phyloP scores from a whole-genome alignment of 305 asterid genomes.

The Fraxinus sp. region DNA sequence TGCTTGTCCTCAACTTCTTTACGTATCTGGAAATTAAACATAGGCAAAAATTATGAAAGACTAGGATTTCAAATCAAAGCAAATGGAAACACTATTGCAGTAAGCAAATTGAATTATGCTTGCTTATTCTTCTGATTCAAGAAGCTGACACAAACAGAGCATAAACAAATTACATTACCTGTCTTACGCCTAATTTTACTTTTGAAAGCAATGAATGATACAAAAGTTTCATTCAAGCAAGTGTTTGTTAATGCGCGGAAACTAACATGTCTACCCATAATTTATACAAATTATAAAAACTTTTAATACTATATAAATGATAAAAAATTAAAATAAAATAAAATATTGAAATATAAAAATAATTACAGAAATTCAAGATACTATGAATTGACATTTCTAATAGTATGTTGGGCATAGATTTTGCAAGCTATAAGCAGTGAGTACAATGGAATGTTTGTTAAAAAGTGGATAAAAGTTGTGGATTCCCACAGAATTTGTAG shows the following conservation, averaged over 20 bases:
- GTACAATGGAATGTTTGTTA: not conserved
- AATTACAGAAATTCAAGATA: not conserved
- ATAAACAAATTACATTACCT: not conserved
- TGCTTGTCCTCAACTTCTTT: not conserved
- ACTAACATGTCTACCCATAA: not conserved
- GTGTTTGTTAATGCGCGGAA: not conserved
- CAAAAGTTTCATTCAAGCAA: not conserved
- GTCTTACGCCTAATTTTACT: not conserved
- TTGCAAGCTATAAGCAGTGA: not conserved
- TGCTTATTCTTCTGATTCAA: not conserved
- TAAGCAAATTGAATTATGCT: not conserved
- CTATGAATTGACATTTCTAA: not conserved
- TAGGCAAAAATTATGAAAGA: not conserved
- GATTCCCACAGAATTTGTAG: not conserved
- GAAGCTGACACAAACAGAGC: not conserved
- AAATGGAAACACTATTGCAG: not conserved
- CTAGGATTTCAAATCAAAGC: not conserved
- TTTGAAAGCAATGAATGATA: not conserved
- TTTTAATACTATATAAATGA: not conserved
- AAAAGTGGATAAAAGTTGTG: not conserved
- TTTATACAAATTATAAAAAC: not conserved
- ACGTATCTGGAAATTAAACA: not conserved
- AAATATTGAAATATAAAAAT: not conserved
- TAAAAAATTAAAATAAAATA: not conserved
- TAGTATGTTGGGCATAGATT: not conserved